Percentiles rank a stretch among this genome's conserved stretches.
These are phyloP conservation scores for Podila minutissima DNA, from an alignment of 192 early-diverging fungal species.

Conservation along the genomic window DNA sequence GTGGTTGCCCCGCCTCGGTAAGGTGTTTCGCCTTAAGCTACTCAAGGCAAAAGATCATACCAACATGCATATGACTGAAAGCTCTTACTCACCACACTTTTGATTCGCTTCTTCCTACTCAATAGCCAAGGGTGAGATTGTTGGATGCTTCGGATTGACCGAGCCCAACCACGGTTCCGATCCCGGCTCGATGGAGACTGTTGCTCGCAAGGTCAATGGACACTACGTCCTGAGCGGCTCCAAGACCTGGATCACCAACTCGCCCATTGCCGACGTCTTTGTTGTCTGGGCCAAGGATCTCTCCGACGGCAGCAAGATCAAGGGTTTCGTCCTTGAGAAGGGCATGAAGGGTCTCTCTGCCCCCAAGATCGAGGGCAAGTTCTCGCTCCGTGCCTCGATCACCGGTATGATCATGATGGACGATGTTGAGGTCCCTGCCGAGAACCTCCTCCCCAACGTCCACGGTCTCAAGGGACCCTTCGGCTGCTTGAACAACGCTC, in stretches of 20 bases:
- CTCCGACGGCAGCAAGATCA: constrained; percentile 83
- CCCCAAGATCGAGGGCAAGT: constrained; percentile 94
- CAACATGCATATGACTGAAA: no score
- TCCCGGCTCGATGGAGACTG: constrained; percentile 93
- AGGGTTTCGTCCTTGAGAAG: constrained; percentile 95
- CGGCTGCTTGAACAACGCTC: constrained; percentile 97
- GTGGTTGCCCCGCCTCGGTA: constrained; percentile 88
- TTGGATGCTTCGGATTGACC: constrained; percentile 95
- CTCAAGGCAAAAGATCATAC: background rate
- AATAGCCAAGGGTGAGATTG: constrained; percentile 84
- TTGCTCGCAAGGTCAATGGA: constrained; percentile 76
- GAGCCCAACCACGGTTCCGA: constrained; percentile 99
- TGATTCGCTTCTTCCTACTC: background rate
- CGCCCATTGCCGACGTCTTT: constrained; percentile 96
- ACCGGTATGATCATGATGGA: constrained; percentile 99
- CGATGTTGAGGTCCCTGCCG: constrained; percentile 90
- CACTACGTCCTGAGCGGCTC: constrained; percentile 85
- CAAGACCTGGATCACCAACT: constrained; percentile 99
- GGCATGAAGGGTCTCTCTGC: constrained; percentile 93
- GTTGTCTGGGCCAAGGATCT: constrained; percentile 93
- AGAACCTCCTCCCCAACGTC: constrained; percentile 93
- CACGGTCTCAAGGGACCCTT: constrained; percentile 95
- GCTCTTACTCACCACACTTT: background rate
- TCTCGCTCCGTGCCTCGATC: constrained; percentile 91
- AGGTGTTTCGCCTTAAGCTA: constrained; percentile 6